Evolutionary conservation across 2,329 filamentous ascomycete species (phyloP).

Genomic region (Penicillium sclerotiorum): DNA sequence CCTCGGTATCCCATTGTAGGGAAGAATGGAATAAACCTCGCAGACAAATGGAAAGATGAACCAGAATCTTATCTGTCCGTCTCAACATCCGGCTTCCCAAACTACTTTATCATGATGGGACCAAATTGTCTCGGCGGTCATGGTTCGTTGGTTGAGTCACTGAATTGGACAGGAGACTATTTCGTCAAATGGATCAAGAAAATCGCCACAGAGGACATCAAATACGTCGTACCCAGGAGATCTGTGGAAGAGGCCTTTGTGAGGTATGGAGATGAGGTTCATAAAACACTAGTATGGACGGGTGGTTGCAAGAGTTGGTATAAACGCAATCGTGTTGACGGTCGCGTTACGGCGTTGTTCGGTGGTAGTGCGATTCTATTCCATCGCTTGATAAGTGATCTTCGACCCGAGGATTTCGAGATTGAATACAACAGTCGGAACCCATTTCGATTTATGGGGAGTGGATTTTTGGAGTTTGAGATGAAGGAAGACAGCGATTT

Average conservation of each 20-base stretch:
- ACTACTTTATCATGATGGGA: slow-evolving; percentile 37
- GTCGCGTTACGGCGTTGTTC: slow-evolving; percentile 51
- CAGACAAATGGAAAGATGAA: slow-evolving; percentile 27
- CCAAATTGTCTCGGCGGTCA: slow-evolving; percentile 34
- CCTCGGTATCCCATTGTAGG: slow-evolving; percentile 41
- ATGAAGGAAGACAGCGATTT: slow-evolving; percentile 6
- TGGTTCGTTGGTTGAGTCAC: slow-evolving; percentile 26
- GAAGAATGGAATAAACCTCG: slow-evolving; percentile 22
- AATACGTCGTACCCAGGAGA: slow-evolving; percentile 38
- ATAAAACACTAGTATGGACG: slow-evolving; percentile 39
- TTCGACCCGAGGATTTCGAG: slow-evolving; percentile 8
- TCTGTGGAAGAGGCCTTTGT: slow-evolving; percentile 49
- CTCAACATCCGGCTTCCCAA: slow-evolving; percentile 28
- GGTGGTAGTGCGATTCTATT: slow-evolving; percentile 47
- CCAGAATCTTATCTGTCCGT: slow-evolving; percentile 33
- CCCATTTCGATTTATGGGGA: slow-evolving; percentile 8
- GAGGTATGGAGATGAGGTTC: slow-evolving; percentile 52
- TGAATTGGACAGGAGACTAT: slow-evolving; percentile 33
- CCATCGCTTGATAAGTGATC: slow-evolving; percentile 7
- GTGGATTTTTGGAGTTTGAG: slow-evolving; percentile 7
- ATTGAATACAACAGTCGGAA: slow-evolving; percentile 7
- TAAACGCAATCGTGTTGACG: slow-evolving; percentile 48
- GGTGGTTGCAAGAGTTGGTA: slow-evolving; percentile 57
- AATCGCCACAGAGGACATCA: slow-evolving; percentile 34
- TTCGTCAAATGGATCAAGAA: slow-evolving; percentile 36